Evolutionary conservation across 108 stramenopile genomes (phyloP).

Genomic region (Nitzschia putrida): DNA sequence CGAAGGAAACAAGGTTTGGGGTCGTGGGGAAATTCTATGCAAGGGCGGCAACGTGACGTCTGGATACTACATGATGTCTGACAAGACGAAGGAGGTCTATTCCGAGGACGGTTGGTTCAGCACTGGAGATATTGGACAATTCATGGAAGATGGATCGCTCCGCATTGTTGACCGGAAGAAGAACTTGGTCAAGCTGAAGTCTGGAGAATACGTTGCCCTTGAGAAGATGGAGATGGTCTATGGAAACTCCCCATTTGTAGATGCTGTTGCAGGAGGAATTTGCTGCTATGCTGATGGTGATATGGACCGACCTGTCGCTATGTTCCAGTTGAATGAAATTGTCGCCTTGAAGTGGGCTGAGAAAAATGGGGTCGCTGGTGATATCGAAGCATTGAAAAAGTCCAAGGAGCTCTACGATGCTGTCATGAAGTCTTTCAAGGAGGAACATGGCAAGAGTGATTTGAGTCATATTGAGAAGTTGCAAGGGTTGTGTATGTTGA

Average conservation of each 20-base stretch:
- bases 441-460: slow-evolving; percentile 68
- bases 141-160: slow-evolving; percentile 77
- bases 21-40: slow-evolving; percentile 78
- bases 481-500: slow-evolving; percentile 57
- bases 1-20: slow-evolving; percentile 69
- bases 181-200: slow-evolving; percentile 92
- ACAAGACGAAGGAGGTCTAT: slow-evolving; percentile 81
- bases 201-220: slow-evolving; percentile 91
- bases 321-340: slow-evolving; percentile 68
- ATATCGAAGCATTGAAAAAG: slow-evolving; percentile 53
- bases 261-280: slow-evolving; percentile 75
- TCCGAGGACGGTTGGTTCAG: slow-evolving; percentile 80
- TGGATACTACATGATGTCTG: slow-evolving; percentile 87
- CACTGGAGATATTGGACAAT: slow-evolving; percentile 91
- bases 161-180: slow-evolving; percentile 90
- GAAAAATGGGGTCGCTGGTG: slow-evolving; percentile 64
- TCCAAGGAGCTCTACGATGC: slow-evolving; percentile 73
- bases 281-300: slow-evolving; percentile 88
- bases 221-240: slow-evolving; percentile 86
- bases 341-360: slow-evolving; percentile 77
- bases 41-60: slow-evolving; percentile 65
- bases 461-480: slow-evolving; percentile 79
- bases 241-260: slow-evolving; percentile 71
- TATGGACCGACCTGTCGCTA: slow-evolving; percentile 87
- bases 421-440: slow-evolving; percentile 65